A percentile compares a stretch with the other conserved stretches of the same genome.
phyloP scores from a whole-genome alignment of 1,284 basidiomycete species.

The Malassezia restricta region DNA sequence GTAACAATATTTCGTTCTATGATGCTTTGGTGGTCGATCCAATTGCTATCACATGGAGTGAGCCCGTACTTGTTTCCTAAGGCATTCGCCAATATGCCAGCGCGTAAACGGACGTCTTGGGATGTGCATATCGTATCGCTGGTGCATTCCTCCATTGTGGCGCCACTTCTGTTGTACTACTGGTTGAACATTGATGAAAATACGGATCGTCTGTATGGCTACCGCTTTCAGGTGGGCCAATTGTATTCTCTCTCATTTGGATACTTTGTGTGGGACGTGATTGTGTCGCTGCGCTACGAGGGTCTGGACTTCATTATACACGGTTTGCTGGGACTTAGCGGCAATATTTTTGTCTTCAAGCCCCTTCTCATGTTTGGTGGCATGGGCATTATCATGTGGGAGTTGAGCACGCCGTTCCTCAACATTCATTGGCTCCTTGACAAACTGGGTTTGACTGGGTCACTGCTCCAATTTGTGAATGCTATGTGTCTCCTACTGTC shows the following conservation, averaged over 20 bases:
- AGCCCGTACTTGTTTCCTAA: conserved; percentile 38
- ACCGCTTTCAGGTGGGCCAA: conserved; percentile 26
- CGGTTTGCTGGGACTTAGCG: conserved; percentile 40
- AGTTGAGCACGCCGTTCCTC: conserved; percentile 46
- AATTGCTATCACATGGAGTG: conserved; percentile 32
- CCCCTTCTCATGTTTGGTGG: conserved; percentile 47
- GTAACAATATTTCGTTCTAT: conserved; percentile 36
- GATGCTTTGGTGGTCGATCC: conserved; percentile 37
- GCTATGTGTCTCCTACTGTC: conserved; percentile 37
- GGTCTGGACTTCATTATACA: conserved; percentile 47
- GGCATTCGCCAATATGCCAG: conserved; percentile 31
- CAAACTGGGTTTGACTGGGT: conserved; percentile 46
- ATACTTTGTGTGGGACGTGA: conserved; percentile 43
- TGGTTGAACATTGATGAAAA: conserved; percentile 27
- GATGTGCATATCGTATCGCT: conserved; percentile 46
- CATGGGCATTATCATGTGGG: conserved; percentile 46
- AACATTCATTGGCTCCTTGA: conserved; percentile 48
- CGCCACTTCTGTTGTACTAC: conserved; percentile 24
- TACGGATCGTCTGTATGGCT: conserved; percentile 37
- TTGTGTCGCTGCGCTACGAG: conserved; percentile 41
- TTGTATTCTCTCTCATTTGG: conserved; percentile 39
- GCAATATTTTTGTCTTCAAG: conserved; percentile 37
- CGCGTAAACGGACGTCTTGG: conserved; percentile 40
- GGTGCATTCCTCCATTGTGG: conserved; percentile 30
- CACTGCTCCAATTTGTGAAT: conserved; percentile 44